These are phyloP conservation scores for Cladophialophora yegresii DNA, from an alignment of 2,329 filamentous ascomycete genomes.

Conservation along the genomic window DNA sequence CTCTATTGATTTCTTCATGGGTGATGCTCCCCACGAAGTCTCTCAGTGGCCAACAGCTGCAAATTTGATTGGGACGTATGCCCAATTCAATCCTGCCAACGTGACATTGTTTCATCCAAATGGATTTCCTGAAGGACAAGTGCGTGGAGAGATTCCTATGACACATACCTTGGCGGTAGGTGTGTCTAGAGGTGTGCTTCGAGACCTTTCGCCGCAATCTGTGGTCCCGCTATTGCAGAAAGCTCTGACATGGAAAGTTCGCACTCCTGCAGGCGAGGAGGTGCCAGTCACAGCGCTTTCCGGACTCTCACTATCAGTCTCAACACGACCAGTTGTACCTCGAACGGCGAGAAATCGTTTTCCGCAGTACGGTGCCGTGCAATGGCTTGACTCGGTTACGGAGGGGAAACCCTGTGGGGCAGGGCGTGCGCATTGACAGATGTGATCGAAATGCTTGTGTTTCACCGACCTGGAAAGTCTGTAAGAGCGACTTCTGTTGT, in stretches of 20 bases:
- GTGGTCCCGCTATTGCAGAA: slow-evolving; percentile 34
- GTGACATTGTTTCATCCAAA: slow-evolving; percentile 24
- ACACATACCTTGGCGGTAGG: slow-evolving; percentile 33
- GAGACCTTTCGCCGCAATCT: slow-evolving; percentile 24
- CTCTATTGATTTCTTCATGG: slow-evolving; percentile 69
- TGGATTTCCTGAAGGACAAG: slow-evolving; percentile 22
- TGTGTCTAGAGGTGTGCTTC: slow-evolving; percentile 29
- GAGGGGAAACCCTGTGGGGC: slow-evolving; percentile 27
- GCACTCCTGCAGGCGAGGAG: slow-evolving; percentile 25
- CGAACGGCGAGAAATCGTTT: slow-evolving; percentile 24
- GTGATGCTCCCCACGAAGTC: slow-evolving; percentile 51
- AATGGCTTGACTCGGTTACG: slow-evolving; percentile 26
- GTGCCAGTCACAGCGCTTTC: slow-evolving; percentile 23
- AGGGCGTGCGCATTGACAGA: slow-evolving; percentile 2
- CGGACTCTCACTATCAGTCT: slow-evolving; percentile 32
- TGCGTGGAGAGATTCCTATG: slow-evolving; percentile 33
- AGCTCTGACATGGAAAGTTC: slow-evolving; percentile 29
- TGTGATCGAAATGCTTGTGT: slow-evolving; percentile 5
- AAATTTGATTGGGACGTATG: slow-evolving; percentile 64
- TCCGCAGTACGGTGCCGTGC: slow-evolving; percentile 31
- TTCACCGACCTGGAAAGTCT: background rate
- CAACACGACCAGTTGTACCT: slow-evolving; percentile 28
- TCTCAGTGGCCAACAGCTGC: slow-evolving; percentile 55
- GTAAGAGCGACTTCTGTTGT: background rate
- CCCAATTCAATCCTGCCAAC: slow-evolving; percentile 49